Base-by-base conservation (phyloP, 352 stramenopile species). In the Phytopythium ostracodes region DNA sequence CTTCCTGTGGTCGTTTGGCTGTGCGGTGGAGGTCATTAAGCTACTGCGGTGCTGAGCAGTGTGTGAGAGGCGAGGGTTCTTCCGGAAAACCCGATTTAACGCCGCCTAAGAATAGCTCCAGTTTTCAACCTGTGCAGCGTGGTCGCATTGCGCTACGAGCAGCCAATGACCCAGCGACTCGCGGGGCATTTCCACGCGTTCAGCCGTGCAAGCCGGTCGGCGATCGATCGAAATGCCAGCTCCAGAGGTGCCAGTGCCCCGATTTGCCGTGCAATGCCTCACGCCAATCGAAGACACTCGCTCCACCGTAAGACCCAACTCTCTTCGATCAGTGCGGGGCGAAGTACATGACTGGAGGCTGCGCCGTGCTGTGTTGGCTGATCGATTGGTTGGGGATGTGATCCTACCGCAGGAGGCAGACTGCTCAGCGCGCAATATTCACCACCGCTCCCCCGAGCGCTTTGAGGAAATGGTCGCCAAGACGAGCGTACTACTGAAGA, bases 391-490 rank as follows among this genome's bases (percentile, higher is more conserved):
- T n/a, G n/a, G n/a, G n/a, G n/a, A n/a, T n/a, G n/a, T 5, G 11
- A 11, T 2, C 8, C 0, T 27, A 1, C 11, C 22, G 2, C 42
- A 85, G 76, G 73, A 83, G 56, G 74, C 73, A 4, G 67, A 83
- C 33, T 72, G 79, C 29, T 83, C 76, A 24, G 76, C 76, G 49
- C 66, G 76, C 59, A 77, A 81, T 51, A 61, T 83, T 20, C 62
- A 59, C 8, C 76, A 85, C 52, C 76, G 74, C 33, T 67, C 65
- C 9, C 55, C 54, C 9, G 46, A 68, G 31, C 57, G 60, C 38
- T 85, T 85, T 27, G 49, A 77, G 29, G 64, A 74, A 29, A 63
- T 76, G 12, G 65, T 83, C 17, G 51, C 46, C 42, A 77, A 73
- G 62, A 70, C 72, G 2, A 75, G 66, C 3, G 44, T 64, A 5